These are phyloP conservation scores for Leccinum subtestaceum DNA, from an alignment of 768 basidiomycete species.

Conservation along the genomic window DNA sequence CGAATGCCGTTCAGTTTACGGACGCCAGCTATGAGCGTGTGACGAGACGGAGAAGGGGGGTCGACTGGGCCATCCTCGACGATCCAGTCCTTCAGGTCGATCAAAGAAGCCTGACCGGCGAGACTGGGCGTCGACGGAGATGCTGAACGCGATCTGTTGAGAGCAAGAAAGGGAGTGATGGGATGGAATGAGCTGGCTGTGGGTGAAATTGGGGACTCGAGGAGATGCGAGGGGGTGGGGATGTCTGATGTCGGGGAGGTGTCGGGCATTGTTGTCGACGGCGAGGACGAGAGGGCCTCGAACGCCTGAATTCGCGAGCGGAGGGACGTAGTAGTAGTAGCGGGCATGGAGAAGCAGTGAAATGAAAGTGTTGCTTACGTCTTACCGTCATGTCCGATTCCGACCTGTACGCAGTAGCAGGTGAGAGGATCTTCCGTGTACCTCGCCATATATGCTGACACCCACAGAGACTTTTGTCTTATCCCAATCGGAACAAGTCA, in stretches of 20 bases:
- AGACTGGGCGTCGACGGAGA: slow-evolving; percentile 45
- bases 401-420: slow-evolving; percentile 72
- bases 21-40: slow-evolving; percentile 5
- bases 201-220: slow-evolving; percentile 53
- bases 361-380: background rate
- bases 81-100: slow-evolving; percentile 74
- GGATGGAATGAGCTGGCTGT: slow-evolving; percentile 41
- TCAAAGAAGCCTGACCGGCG: slow-evolving; percentile 53
- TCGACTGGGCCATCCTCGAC: slow-evolving; percentile 54
- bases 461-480: slow-evolving; percentile 73
- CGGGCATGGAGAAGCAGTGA: slow-evolving; percentile 34
- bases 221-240: slow-evolving; percentile 27
- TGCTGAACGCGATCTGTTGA: slow-evolving; percentile 37
- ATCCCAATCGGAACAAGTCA: slow-evolving; percentile 80
- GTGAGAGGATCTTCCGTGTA: slow-evolving; percentile 31
- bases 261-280: slow-evolving; percentile 21
- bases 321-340: slow-evolving; percentile 35
- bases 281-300: slow-evolving; percentile 46
- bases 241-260: background rate
- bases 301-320: slow-evolving; percentile 64
- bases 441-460: background rate
- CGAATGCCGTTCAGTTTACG: slow-evolving; percentile 17
- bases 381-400: slow-evolving; percentile 9
- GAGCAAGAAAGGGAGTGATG: slow-evolving; percentile 38
- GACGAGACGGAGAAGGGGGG: slow-evolving; percentile 12